A percentile compares a stretch with the other conserved stretches of the same genome.
phyloP scores from a whole-genome alignment of 2,329 filamentous ascomycete genomes.

The Fusarium udum region DNA sequence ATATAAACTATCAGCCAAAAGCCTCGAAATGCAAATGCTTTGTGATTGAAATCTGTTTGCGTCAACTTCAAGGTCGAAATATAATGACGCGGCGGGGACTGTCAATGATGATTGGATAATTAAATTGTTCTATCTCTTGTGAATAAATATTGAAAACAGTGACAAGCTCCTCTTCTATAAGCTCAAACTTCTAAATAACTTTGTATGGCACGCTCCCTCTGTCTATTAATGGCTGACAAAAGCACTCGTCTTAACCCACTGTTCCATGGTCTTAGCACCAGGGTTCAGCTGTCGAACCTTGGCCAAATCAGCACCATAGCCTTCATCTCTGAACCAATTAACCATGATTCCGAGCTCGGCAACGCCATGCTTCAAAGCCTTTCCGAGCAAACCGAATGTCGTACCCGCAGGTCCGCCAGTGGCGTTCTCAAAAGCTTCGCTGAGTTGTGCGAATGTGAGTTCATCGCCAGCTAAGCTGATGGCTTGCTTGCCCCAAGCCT shows the following conservation, averaged over 20 bases:
- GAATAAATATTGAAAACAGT: background rate
- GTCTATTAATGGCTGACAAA: background rate
- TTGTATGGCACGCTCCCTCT: background rate
- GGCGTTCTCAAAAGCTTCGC: constrained; percentile 5
- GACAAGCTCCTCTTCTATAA: background rate
- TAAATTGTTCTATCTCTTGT: too few relatives aligned
- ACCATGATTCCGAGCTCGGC: constrained; percentile 25
- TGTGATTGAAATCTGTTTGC: rapidly evolving
- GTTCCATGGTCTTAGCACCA: constrained; percentile 9
- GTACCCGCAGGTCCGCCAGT: constrained; percentile 7
- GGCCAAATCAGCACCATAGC: constrained; percentile 18
- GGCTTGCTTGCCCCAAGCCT: background rate
- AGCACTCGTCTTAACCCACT: constrained; percentile 25
- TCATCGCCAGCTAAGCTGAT: constrained; percentile 21
- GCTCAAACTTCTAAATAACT: background rate
- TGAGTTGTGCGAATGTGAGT: constrained; percentile 22
- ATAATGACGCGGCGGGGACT: background rate
- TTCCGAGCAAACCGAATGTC: constrained; percentile 18
- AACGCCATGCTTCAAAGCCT: constrained; percentile 17
- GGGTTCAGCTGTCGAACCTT: constrained; percentile 23
- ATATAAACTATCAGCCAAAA: background rate
- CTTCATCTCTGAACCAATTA: constrained; percentile 28
- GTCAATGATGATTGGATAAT: background rate
- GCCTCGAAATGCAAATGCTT: too few relatives aligned
- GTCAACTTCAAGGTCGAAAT: background rate